Conservation (phyloP, 2,329 filamentous ascomycete genomes). For the Plenodomus tracheiphilus region DNA sequence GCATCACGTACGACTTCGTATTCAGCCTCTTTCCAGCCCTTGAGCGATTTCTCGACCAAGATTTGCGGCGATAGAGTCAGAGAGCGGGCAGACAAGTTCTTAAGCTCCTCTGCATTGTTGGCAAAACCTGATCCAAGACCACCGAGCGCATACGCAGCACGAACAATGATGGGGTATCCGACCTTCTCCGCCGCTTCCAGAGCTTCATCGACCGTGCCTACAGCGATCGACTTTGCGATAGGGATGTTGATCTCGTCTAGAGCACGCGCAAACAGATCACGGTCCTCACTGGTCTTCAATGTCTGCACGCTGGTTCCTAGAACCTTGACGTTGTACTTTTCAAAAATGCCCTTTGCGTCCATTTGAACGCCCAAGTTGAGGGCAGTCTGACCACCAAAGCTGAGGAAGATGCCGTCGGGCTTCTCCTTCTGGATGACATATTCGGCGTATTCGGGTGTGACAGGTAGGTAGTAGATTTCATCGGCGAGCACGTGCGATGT, state of each 20-base stretch:
- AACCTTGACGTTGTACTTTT: conserved; percentile 93
- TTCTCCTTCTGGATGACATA: conserved; percentile 96
- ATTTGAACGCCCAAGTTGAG: conserved; percentile 96
- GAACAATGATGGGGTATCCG: conserved; percentile 97
- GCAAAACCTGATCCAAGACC: conserved; percentile 96
- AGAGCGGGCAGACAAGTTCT: conserved; percentile 89
- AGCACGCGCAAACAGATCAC: conserved; percentile 93
- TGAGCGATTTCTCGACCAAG: conserved; percentile 95
- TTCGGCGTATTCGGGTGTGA: conserved; percentile 95
- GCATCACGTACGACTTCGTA: conserved; percentile 98
- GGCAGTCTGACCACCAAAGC: conserved; percentile 95
- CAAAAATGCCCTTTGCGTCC: conserved; percentile 93
- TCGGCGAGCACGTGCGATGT: conserved; percentile 95
- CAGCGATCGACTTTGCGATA: conserved; percentile 94
- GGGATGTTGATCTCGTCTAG: conserved; percentile 97
- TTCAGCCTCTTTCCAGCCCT: conserved; percentile 99
- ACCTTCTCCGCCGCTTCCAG: conserved; percentile 82
- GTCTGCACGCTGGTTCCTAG: conserved; percentile 94
- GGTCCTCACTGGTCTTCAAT: conserved; percentile 90
- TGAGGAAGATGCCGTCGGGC: conserved; percentile 95
- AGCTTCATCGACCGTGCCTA: conserved; percentile 88
- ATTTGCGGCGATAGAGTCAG: conserved; percentile 95
- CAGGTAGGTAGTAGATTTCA: conserved; percentile 96
- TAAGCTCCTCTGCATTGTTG: conserved; percentile 88
- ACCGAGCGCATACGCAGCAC: conserved; percentile 93